These are phyloP conservation scores for Vairimorpha necatrix DNA, from an alignment of 371 early-diverging fungal genomes.

Conservation along the genomic window DNA sequence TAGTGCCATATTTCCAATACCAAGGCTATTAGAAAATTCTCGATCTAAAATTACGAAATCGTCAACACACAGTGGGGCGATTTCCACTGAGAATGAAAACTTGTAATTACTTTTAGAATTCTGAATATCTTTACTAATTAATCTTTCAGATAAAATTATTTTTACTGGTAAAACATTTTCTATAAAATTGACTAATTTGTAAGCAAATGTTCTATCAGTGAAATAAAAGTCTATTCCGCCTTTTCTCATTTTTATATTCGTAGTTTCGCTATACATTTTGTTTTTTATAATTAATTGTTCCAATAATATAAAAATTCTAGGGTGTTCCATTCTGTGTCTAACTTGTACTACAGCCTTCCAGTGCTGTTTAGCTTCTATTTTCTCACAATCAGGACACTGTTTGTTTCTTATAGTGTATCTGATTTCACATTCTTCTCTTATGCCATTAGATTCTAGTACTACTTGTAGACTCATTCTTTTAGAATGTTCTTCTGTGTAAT, in stretches of 20 bases:
- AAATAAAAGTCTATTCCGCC: constrained; percentile 98
- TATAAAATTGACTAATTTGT: constrained; percentile 90
- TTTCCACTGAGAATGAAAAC: constrained; percentile 86
- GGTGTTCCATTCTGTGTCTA: constrained; percentile 83
- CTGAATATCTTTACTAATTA: constrained; percentile 90
- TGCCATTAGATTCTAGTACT: constrained; percentile 34
- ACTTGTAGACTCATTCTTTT: constrained; percentile 84
- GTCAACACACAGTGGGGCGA: constrained; percentile 90
- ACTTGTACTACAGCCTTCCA: constrained; percentile 97
- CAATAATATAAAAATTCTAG: constrained; percentile 89
- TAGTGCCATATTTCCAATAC: constrained; percentile 37
- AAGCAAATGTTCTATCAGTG: constrained; percentile 77
- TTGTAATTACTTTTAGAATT: constrained; percentile 83
- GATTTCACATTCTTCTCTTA: constrained; percentile 78
- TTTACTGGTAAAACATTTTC: constrained; percentile 72
- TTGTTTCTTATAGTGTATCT: constrained; percentile 81
- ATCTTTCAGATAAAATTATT: constrained; percentile 82
- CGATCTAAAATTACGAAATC: constrained; percentile 71
- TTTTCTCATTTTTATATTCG: constrained; percentile 86
- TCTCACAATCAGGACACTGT: constrained; percentile 92
- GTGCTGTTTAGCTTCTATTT: constrained; percentile 90
- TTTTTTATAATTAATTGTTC: constrained; percentile 96
- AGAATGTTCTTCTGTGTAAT: constrained; percentile 96
- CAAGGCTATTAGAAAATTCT: constrained; percentile 40
- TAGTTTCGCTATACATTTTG: constrained; percentile 82